Base-by-base conservation (phyloP, 805 yeast species). In the Scheffersomyces ergatensis region DNA sequence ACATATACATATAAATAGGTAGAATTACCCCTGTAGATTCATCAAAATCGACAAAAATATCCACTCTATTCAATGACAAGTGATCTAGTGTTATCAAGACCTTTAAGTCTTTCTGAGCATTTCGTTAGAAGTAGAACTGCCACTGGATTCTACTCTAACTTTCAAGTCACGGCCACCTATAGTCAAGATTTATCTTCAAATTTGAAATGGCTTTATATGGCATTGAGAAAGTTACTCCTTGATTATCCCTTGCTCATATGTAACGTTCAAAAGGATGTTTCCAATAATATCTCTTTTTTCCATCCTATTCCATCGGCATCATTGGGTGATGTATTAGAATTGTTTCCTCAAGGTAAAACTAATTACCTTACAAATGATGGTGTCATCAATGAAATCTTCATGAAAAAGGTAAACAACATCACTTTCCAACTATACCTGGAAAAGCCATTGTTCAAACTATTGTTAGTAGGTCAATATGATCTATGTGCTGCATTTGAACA, bases 231-330 rank as follows among this genome's bases (percentile, higher is more conserved):
- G 36, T 47, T 62, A 1, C 27, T 68, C 3, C 41, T 68, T 18
- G 70, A 68, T 37, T 60, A 68, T 45, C 69, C 55, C 34, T 49
- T 66, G 31, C 48, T 65, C 15, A 46, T 53, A 5, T 62, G 67
- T 43, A 65, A 67, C 35, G 60, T 65, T 8, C 35, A 40, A 15
- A 51, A 51, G n/a, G 47, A 35, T 33, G 39, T 0, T 25, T 33
- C 4, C 9, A 11, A 19, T 4, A 44, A 46, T 2, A 35, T 45
- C 20, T 53, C 46, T 32, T 35, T 44, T 7, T 58, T 58, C 39
- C 42, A 45, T 12, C 70, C 72, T 2, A 37, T 68, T 15, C 37
- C 47, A 2, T 23, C 25, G 6, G 51, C 57, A 13, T 37, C 35
- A 1, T 48, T 63, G n/a, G 57, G 54, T 2, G 67, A 68, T 30